phyloP scores from a whole-genome alignment of 2,329 filamentous ascomycete species.

The Talaromyces atroroseus region DNA sequence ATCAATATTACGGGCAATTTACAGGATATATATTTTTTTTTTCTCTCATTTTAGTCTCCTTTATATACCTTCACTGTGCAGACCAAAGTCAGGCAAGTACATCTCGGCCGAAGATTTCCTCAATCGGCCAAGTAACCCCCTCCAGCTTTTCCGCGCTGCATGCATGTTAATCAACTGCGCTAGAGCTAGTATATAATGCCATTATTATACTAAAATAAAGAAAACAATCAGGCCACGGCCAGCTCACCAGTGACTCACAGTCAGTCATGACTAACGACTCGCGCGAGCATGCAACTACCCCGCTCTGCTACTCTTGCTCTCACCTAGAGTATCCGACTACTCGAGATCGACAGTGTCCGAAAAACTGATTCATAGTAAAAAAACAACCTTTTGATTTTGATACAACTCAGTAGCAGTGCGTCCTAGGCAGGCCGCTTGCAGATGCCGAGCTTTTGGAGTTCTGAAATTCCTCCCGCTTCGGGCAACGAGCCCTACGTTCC shows the following conservation, averaged over 20 bases:
- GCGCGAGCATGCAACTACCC: background rate
- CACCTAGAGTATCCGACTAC: too few species aligned
- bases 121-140: background rate
- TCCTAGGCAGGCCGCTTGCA: background rate
- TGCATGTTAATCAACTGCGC: too few species aligned
- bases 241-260: too few species aligned
- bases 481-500: background rate
- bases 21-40: too few species aligned
- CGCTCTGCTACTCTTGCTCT: background rate
- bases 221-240: background rate
- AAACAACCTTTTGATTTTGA: too few species aligned
- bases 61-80: background rate
- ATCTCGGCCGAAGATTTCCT: background rate
- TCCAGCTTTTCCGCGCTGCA: background rate
- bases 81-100: background rate
- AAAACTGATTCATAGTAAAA: too few species aligned
- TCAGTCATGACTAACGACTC: background rate
- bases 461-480: background rate
- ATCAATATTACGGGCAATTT: too few species aligned
- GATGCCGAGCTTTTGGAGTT: conserved; percentile 1
- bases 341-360: too few species aligned
- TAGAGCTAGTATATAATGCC: too few species aligned
- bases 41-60: too few species aligned
- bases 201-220: too few species aligned
- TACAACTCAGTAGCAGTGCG: background rate